Base-by-base conservation (phyloP, 371 early-diverging fungal genomes). In the Mitosporidium daphniae region DNA sequence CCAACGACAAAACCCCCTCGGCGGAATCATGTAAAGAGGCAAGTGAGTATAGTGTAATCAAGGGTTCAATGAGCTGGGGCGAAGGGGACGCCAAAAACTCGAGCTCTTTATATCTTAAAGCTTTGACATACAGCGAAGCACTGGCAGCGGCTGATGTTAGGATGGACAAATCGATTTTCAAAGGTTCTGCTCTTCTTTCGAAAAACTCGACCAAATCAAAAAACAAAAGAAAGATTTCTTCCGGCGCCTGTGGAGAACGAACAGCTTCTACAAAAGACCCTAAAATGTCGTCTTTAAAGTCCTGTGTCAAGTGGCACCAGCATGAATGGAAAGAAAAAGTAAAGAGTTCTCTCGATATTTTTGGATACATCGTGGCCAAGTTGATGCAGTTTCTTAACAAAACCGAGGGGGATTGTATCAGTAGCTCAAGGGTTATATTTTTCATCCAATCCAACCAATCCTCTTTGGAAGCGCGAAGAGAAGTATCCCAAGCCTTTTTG, bases 361-460 rank as follows among this genome's bases (percentile, higher is more conserved):
- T 68, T 4, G 39, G 32, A 16, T 61, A 55, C 38, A 55, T 55
- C 21, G 56, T 49, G 0, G 82, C 82, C 31, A 91, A 50, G 28
- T 45, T 43, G 18, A 33, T 34, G 3, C 86, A 84, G 0, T 86
- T 75, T 26, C 89, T 53, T 16, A 91, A 55, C 0, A 89, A 67
- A 24, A 71, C 75, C 0, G 77, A 74, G 1, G 93, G 78, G 2
- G 89, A 78, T 36, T 82, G 75, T 36, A 71, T 69, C n/a, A 91
- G 43, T 29, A 91, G 48, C 34, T 84, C 84, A 5, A 74, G 59
- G 30, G 68, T 63, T 28, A 91, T 53, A 14, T 67, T 47, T 21
- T 69, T 51, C 26, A 86, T 66, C 93, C 93, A 91, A 36, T 77
- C 77, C 26, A 55, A 45, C 93, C 93, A 91, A 40, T 80, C 86